Evolutionary conservation across 495 filamentous ascomycete genomes (phyloP).

Genomic region (Parathielavia hyrcaniae): DNA sequence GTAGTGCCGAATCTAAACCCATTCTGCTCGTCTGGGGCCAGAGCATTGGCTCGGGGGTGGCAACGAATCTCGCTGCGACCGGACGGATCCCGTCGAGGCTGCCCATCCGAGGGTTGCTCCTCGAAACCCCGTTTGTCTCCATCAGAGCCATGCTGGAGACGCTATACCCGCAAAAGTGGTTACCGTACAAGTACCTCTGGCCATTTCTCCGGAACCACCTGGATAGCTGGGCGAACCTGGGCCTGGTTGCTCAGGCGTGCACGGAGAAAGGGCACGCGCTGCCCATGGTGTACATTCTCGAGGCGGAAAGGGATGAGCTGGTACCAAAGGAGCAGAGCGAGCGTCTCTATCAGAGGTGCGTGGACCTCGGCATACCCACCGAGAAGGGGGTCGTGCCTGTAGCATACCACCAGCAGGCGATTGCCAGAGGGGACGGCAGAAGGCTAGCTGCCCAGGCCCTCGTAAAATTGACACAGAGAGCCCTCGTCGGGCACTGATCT

Average conservation of each 20-base stretch:
- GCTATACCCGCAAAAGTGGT: conserved; percentile 76
- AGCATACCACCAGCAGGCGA: conserved; percentile 44
- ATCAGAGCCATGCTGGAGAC: conserved; percentile 65
- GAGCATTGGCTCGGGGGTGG: conserved; percentile 60
- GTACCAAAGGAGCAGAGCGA: conserved; percentile 54
- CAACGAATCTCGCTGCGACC: conserved; percentile 44
- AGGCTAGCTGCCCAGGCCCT: conserved; percentile 36
- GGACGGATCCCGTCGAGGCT: conserved; percentile 19
- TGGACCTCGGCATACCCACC: conserved; percentile 37
- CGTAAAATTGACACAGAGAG: conserved; percentile 19
- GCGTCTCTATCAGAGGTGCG: conserved; percentile 41
- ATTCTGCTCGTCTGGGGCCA: conserved; percentile 73
- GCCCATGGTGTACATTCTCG: conserved; percentile 51
- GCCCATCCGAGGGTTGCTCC: conserved; percentile 47
- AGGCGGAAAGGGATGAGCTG: conserved; percentile 62
- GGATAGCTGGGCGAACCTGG: conserved; percentile 43
- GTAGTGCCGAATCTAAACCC: conserved; percentile 24
- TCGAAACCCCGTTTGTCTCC: conserved; percentile 73
- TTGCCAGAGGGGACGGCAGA: conserved; percentile 41
- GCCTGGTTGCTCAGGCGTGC: conserved; percentile 28
- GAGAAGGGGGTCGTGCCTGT: conserved; percentile 33
- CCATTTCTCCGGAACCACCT: conserved; percentile 45
- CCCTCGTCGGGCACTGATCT: conserved; percentile 14
- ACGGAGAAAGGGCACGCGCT: conserved; percentile 14
- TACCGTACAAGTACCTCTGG: conserved; percentile 58